These are phyloP conservation scores for Pseudogymnoascus sp. DNA, from an alignment of 2,329 filamentous ascomycete genomes.

Conservation along the genomic window DNA sequence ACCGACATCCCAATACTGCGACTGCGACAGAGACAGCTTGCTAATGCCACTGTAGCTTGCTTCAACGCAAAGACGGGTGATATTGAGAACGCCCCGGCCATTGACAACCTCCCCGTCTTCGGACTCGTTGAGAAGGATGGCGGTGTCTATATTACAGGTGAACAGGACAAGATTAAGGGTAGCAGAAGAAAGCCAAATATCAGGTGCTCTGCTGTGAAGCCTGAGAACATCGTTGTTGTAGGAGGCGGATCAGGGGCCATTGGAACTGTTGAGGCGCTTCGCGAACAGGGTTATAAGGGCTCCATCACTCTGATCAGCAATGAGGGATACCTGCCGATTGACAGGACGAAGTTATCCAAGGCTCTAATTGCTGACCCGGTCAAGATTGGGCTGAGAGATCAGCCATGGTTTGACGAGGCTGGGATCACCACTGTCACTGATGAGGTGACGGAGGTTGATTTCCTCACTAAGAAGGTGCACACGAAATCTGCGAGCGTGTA, in stretches of 20 bases:
- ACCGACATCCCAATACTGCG: background rate
- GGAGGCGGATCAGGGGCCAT: slow-evolving; percentile 81
- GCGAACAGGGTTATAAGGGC: slow-evolving; percentile 72
- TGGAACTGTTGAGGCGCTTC: slow-evolving; percentile 73
- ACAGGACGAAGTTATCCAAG: slow-evolving; percentile 93
- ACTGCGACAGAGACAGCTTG: slow-evolving; percentile 12
- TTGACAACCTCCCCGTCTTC: slow-evolving; percentile 79
- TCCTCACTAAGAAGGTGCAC: slow-evolving; percentile 61
- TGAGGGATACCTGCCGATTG: slow-evolving; percentile 81
- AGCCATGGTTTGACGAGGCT: slow-evolving; percentile 65
- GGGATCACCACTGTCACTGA: slow-evolving; percentile 51
- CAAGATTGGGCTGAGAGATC: slow-evolving; percentile 70
- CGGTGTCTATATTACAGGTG: slow-evolving; percentile 74
- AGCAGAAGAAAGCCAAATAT: slow-evolving; percentile 67
- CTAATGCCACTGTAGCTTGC: slow-evolving; percentile 54
- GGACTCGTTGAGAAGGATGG: slow-evolving; percentile 73
- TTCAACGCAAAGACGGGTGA: slow-evolving; percentile 86
- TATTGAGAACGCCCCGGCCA: slow-evolving; percentile 87
- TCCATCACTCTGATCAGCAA: slow-evolving; percentile 74
- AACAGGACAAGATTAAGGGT: slow-evolving; percentile 68
- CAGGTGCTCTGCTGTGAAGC: slow-evolving; percentile 50
- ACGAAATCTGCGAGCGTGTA: slow-evolving; percentile 66
- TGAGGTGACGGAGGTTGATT: slow-evolving; percentile 69
- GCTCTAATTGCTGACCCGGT: slow-evolving; percentile 72
- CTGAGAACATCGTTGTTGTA: slow-evolving; percentile 71